phyloP scores from a whole-genome alignment of 2,329 filamentous ascomycete genomes.

The Gyromitra esculenta region DNA sequence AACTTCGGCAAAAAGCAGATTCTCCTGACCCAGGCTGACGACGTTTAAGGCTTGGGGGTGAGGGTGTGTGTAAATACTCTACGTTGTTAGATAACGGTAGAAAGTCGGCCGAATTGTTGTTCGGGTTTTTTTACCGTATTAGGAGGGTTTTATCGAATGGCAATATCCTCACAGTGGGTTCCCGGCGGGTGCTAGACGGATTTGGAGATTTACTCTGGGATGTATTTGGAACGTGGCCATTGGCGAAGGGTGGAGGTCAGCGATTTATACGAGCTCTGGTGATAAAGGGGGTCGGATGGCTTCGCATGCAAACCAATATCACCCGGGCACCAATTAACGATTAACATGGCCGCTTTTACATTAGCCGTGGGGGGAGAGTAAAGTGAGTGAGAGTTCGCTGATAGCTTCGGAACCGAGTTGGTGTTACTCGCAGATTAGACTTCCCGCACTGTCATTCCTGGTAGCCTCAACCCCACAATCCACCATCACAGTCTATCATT shows the following conservation, averaged over 20 bases:
- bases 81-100: neutral
- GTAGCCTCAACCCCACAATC: neutral
- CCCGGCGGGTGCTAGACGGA: neutral
- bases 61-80: neutral
- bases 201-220: neutral
- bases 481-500: conserved; percentile 31
- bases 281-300: neutral
- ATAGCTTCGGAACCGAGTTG: neutral
- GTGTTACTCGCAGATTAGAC: neutral
- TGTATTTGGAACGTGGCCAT: neutral
- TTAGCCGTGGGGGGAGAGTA: neutral
- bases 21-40: neutral
- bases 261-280: neutral
- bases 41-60: neutral
- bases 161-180: neutral
- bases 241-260: neutral
- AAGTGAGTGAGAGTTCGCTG: neutral
- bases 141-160: neutral
- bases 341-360: neutral
- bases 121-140: neutral
- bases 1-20: neutral
- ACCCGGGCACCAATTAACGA: neutral
- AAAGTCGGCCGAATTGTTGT: neutral
- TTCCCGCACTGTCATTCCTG: neutral
- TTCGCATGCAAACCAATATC: neutral